Evolutionary conservation across 1,284 basidiomycete genomes (phyloP).

Genomic region (Ustilago esculenta): DNA sequence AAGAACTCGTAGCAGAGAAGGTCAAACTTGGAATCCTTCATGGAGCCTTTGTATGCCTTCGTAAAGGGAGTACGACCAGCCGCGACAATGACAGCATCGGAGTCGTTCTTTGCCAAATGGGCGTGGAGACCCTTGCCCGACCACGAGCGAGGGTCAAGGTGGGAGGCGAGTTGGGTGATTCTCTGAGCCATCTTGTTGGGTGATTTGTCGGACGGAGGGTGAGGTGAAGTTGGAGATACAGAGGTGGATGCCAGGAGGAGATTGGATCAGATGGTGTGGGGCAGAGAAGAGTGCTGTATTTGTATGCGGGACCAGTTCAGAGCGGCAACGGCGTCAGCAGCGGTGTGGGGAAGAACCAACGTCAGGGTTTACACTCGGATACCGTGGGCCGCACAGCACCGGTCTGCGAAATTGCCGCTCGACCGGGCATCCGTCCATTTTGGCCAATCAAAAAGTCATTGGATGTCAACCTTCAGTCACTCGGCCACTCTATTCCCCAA

Average conservation of each 20-base stretch:
- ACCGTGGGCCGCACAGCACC: conserved; percentile 7
- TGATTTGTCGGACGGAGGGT: neutral
- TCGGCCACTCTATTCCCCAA: no score
- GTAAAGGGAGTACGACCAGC: conserved; percentile 82
- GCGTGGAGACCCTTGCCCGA: conserved; percentile 54
- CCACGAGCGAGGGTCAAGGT: conserved; percentile 62
- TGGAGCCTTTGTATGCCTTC: conserved; percentile 78
- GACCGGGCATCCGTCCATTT: conserved; percentile 8
- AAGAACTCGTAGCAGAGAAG: conserved; percentile 42
- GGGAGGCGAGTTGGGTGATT: conserved; percentile 57
- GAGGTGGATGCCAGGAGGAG: neutral
- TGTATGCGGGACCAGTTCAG: neutral
- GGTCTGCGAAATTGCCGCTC: conserved; percentile 24
- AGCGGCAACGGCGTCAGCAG: neutral
- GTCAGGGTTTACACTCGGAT: conserved; percentile 2
- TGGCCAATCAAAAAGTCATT: no score
- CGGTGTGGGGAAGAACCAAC: conserved; percentile 21
- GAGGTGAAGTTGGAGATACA: neutral
- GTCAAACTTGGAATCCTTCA: conserved; percentile 74
- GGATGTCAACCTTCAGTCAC: no score
- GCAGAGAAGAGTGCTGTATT: conserved; percentile 9
- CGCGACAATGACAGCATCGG: conserved; percentile 77
- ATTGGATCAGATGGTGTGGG: neutral
- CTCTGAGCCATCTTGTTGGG: conserved; percentile 43
- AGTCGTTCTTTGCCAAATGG: conserved; percentile 54